Percentiles rank a stretch among this genome's conserved stretches.
phyloP scores from a whole-genome alignment of 495 filamentous ascomycete genomes.

The Hypoxylon perforatum region DNA sequence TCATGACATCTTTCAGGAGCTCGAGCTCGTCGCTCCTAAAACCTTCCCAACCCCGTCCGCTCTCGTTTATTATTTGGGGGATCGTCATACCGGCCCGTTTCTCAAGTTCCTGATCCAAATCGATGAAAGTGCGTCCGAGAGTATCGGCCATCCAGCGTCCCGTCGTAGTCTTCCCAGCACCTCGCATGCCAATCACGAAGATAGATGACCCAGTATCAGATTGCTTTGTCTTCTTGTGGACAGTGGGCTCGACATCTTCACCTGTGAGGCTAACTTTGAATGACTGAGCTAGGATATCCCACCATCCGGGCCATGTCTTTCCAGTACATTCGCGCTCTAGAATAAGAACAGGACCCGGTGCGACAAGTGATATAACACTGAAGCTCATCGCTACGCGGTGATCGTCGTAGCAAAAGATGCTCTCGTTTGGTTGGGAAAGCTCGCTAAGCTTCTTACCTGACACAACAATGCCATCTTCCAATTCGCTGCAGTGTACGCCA shows the following conservation, averaged over 20 bases:
- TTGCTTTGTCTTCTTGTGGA: constrained; percentile 44
- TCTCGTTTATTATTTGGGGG: constrained; percentile 79
- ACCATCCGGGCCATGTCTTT: constrained; percentile 99
- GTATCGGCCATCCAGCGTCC: constrained; percentile 83
- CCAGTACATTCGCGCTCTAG: constrained; percentile 90
- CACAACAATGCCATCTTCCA: constrained; percentile 92
- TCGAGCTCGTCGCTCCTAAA: constrained; percentile 86
- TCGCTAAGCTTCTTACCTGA: constrained; percentile 71
- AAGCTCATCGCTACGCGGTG: constrained; percentile 99
- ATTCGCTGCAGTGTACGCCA: constrained; percentile 85
- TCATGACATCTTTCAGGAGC: constrained; percentile 76
- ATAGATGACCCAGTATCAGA: constrained; percentile 69
- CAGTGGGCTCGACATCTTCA: constrained; percentile 64
- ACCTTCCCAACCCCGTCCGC: constrained; percentile 81
- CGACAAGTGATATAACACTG: constrained; percentile 82
- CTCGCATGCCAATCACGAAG: constrained; percentile 97
- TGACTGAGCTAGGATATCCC: constrained; percentile 82
- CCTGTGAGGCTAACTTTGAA: constrained; percentile 82
- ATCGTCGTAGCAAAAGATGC: constrained; percentile 95
- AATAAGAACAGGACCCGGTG: constrained; percentile 81
- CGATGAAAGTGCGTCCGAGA: constrained; percentile 80
- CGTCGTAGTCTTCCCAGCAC: constrained; percentile 95
- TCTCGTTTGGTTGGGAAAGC: constrained; percentile 70
- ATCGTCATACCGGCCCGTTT: constrained; percentile 75
- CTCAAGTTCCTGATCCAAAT: constrained; percentile 91